These are phyloP conservation scores for Phaeosphaeriaceae sp. DNA, from an alignment of 2,329 filamentous ascomycete species.

Conservation along the genomic window DNA sequence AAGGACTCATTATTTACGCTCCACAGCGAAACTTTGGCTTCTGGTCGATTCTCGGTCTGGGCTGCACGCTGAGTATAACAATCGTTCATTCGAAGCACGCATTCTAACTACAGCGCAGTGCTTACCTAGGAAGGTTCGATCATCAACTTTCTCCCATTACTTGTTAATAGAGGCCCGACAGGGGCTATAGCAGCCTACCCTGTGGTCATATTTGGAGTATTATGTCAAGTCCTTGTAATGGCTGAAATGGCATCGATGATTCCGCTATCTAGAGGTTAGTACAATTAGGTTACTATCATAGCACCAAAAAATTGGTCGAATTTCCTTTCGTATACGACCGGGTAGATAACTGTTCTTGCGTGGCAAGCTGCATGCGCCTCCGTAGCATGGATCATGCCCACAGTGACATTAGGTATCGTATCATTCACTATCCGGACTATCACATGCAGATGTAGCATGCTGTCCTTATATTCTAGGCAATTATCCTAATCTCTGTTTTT, in stretches of 20 bases:
- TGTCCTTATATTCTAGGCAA: slow-evolving; percentile 53
- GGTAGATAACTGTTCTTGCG: slow-evolving; percentile 20
- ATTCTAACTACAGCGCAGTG: no score
- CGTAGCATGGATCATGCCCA: slow-evolving; percentile 6
- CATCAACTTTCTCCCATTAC: no score
- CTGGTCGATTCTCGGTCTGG: no score
- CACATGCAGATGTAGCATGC: slow-evolving; percentile 53
- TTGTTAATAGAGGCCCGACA: not conserved
- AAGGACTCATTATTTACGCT: no score
- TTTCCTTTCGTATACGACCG: slow-evolving; percentile 17
- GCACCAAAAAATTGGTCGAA: slow-evolving; percentile 47
- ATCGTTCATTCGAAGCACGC: no score
- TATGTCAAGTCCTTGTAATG: slow-evolving; percentile 8
- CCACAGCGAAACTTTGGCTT: no score
- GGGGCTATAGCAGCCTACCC: not conserved
- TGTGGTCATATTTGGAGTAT: not conserved
- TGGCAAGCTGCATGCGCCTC: slow-evolving; percentile 19
- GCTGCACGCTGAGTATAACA: no score
- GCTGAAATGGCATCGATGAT: slow-evolving; percentile 25
- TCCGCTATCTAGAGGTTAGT: slow-evolving; percentile 20
- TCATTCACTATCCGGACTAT: slow-evolving; percentile 13
- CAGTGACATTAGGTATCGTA: slow-evolving; percentile 13
- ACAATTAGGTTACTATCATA: slow-evolving; percentile 37
- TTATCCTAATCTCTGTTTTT: slow-evolving; percentile 41
- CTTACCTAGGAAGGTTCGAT: no score